A percentile compares a stretch with the other conserved stretches of the same genome.
phyloP scores from a whole-genome alignment of 179 eudicot species.

The Pouteria campechiana region DNA sequence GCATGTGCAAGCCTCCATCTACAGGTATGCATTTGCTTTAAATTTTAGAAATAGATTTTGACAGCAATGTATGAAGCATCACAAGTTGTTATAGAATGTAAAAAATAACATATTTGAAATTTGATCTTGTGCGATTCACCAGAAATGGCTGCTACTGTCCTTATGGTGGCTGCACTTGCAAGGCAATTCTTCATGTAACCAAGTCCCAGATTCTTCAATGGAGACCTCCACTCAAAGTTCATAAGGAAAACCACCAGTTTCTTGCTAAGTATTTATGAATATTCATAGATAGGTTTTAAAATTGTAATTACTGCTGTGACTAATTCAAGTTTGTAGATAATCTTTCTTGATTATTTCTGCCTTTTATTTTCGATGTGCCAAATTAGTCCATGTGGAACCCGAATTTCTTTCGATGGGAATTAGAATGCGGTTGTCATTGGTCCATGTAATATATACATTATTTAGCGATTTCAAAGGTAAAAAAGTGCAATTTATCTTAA shows the following conservation, averaged over 20 bases:
- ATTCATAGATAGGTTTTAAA: too few species aligned
- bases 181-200: conserved; percentile 23
- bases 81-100: not conserved
- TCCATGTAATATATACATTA: too few species aligned
- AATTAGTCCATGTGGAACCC: too few species aligned
- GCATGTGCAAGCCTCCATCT: conserved; percentile 60
- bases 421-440: too few species aligned
- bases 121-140: conserved; percentile 4
- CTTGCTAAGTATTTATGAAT: too few species aligned
- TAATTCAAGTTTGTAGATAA: too few species aligned
- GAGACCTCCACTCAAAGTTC: not conserved
- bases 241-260: conserved; percentile 1
- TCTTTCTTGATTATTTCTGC: too few species aligned
- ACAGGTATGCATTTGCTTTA: conserved; percentile 23
- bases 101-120: not conserved
- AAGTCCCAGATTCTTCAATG: conserved; percentile 7
- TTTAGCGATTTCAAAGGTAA: too few species aligned
- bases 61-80: not conserved
- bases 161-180: conserved; percentile 48
- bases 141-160: conserved; percentile 45
- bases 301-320: too few species aligned
- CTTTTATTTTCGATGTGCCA: too few species aligned
- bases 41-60: not conserved
- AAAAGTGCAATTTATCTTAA: too few species aligned
- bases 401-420: too few species aligned